Conservation (phyloP, 2,329 filamentous ascomycete species). For the Colletotrichum tanaceti region DNA sequence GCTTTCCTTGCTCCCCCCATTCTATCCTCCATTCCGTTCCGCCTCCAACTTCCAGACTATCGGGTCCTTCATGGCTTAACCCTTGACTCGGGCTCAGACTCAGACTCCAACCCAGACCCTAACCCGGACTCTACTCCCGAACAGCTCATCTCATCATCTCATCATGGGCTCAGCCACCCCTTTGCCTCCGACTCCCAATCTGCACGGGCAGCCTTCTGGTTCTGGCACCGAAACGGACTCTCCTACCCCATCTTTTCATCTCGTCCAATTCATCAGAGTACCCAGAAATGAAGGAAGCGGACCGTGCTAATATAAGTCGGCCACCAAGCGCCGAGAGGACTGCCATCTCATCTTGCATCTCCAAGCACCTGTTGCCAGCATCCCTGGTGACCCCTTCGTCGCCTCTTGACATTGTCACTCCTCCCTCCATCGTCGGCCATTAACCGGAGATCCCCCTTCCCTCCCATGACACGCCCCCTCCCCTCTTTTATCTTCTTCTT, state of each 20-base stretch:
- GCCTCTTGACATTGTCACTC: constrained; percentile 22
- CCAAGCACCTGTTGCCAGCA: constrained; percentile 33
- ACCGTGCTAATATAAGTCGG: constrained; percentile 30
- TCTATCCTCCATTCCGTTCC: constrained; percentile 3
- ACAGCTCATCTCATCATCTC: background rate
- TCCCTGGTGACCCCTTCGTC: constrained; percentile 30
- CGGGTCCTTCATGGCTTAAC: constrained; percentile 2
- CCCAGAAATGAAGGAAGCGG: constrained; percentile 3
- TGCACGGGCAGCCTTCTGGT: constrained; percentile 33
- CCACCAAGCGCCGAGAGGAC: constrained; percentile 18
- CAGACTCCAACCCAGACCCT: background rate
- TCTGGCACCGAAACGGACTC: constrained; percentile 6
- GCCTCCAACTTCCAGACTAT: constrained; percentile 4
- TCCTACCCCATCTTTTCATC: constrained; percentile 26
- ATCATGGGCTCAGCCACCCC: constrained; percentile 37
- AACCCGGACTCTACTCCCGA: too few relatives aligned
- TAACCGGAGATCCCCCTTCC: constrained; percentile 10
- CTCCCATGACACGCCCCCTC: constrained; percentile 1
- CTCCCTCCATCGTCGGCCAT: constrained; percentile 22
- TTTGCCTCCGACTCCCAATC: constrained; percentile 11
- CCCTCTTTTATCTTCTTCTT: background rate
- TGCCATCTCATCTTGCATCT: constrained; percentile 40
- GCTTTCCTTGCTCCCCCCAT: constrained; percentile 8
- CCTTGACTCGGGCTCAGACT: constrained; percentile 17
- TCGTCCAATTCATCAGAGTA: constrained; percentile 28